Percentiles rank a stretch among this genome's conserved stretches.
Evolutionary conservation across 2,329 filamentous ascomycete genomes (phyloP).

Genomic region (Exophiala xenobiotica): DNA sequence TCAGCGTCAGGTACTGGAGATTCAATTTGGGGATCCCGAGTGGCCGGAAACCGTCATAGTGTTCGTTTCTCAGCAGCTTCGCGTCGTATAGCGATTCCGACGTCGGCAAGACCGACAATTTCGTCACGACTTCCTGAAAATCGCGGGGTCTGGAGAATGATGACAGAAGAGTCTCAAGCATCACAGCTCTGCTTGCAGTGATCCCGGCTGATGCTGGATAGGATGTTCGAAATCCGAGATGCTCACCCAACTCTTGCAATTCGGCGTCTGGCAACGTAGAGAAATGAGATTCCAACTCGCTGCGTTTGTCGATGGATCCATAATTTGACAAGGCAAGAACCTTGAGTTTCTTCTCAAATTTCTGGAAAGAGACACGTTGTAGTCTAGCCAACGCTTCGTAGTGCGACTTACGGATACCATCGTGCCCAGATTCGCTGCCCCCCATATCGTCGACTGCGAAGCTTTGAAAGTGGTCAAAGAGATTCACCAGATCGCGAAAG

Average conservation of each 20-base stretch:
- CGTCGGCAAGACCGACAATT: constrained; percentile 77
- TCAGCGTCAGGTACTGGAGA: constrained; percentile 89
- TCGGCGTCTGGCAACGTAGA: constrained; percentile 72
- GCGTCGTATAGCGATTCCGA: constrained; percentile 77
- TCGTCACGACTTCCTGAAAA: constrained; percentile 75
- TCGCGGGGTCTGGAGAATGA: constrained; percentile 74
- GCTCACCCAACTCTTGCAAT: constrained; percentile 64
- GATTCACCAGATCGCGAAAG: constrained; percentile 72
- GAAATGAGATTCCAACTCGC: constrained; percentile 75
- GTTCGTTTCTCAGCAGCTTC: constrained; percentile 75
- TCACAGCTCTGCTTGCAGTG: constrained; percentile 54
- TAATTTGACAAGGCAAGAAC: constrained; percentile 91
- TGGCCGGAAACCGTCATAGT: constrained; percentile 81
- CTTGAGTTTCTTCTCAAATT: constrained; percentile 88
- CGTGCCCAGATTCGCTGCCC: constrained; percentile 69
- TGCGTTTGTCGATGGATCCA: constrained; percentile 75
- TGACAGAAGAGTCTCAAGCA: constrained; percentile 68
- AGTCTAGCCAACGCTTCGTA: constrained; percentile 74
- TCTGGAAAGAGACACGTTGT: constrained; percentile 73
- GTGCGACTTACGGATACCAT: constrained; percentile 76
- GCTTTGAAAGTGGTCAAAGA: constrained; percentile 83
- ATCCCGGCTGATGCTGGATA: constrained; percentile 74
- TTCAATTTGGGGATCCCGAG: constrained; percentile 93
- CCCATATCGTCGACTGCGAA: constrained; percentile 93
- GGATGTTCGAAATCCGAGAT: constrained; percentile 74